Evolutionary conservation across 2,329 filamentous ascomycete species (phyloP), one percentile per base, ranked within the genome.

Genomic region (Penicillium sp.): DNA sequence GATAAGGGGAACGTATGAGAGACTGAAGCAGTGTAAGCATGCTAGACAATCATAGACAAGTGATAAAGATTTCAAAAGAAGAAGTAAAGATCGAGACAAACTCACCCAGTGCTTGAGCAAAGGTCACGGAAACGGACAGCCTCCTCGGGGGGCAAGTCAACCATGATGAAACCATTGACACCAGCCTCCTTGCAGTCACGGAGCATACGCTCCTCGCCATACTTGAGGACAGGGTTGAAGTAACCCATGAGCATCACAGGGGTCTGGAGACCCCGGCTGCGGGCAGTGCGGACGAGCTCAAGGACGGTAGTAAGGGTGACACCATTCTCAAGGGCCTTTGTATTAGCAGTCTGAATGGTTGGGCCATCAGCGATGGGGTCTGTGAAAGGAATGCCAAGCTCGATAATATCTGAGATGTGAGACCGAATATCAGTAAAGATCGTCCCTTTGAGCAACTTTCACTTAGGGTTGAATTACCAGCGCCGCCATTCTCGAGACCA

Each of bases 281-380:
- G 84, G 47, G 93, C 91, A 61, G 89, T 85, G 67, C 89, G 88
- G 60, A 97, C 89, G 82, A 96, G 93, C 69, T 89, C 83, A 41
- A 99, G 83, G 17, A 90, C 90, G 52, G 84, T 86, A 65, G 84
- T 81, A 61, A 96, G 89, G 12, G 89, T 96, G 63, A 97, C 90
- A 60, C 92, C 91, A 81, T 99, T 93, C 68, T 87, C 79, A 45
- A 99, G 86, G 39, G 94, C 93, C 79, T 87, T 86, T 41, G 91
- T 97, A 78, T 99, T 99, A 64, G 94, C 86, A 62, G 87, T 94
- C 80, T 99, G 94, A 66, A 99, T 97, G 5, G 93, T 97, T 36
- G 94, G 94, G 29, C 94, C 94, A 77, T 99, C 94, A 67, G 93
- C 94, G 77, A 97, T 97, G 58, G 94, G 94, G 75, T 99, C 94